Evolutionary conservation across 306 rosid genomes (phyloP).

Genomic region (Medicago ruthenica): DNA sequence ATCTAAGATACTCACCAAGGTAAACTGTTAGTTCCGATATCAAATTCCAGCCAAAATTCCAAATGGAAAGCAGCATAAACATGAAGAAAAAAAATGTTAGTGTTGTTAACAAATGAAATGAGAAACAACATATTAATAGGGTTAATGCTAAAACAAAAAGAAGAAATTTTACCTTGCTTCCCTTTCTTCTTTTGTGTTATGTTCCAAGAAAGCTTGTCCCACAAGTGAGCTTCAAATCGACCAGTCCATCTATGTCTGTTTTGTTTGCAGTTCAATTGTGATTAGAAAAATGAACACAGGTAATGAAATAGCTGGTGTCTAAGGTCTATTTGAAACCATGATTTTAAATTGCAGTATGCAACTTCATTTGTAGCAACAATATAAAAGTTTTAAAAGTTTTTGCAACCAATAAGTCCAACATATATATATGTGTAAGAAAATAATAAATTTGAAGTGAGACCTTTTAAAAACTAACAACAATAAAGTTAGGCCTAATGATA

Average conservation of each 20-base stretch:
- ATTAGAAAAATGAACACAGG: constrained; percentile 35
- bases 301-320: too few species aligned
- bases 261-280: neutral
- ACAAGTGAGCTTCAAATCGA: constrained; percentile 88
- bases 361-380: too few species aligned
- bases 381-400: too few species aligned
- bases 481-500: too few species aligned
- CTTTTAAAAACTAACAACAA: too few species aligned
- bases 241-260: constrained; percentile 96
- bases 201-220: constrained; percentile 96
- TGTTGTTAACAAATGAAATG: constrained; percentile 16
- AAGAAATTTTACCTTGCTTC: constrained; percentile 65
- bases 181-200: constrained; percentile 87
- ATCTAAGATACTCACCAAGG: constrained; percentile 56
- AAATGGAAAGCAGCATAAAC: constrained; percentile 17
- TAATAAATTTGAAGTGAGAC: too few species aligned
- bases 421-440: too few species aligned
- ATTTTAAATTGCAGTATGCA: neutral
- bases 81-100: constrained; percentile 10
- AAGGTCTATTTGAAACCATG: neutral
- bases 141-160: neutral
- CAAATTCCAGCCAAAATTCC: constrained; percentile 42
- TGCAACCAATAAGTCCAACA: too few species aligned
- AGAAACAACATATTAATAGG: neutral
- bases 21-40: constrained; percentile 55